Base-by-base conservation (phyloP, 2,329 filamentous ascomycete species). In the Ophiostoma tasmaniense region DNA sequence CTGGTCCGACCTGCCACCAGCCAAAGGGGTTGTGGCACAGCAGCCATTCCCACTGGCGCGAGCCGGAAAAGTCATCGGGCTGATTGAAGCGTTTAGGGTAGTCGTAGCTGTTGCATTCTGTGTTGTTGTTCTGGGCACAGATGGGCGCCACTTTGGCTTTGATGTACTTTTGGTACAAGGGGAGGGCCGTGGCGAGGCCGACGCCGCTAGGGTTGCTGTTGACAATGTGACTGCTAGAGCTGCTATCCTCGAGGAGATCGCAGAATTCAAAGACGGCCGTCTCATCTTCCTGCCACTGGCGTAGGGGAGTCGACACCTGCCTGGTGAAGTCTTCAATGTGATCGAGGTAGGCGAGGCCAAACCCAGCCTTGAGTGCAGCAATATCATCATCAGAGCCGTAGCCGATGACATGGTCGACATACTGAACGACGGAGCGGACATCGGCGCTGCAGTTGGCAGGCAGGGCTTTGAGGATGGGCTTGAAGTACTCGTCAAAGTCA, bases 1-100 rank as follows among this genome's bases (percentile, higher is more conserved):
- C 82, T 1, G 83, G 81, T 22, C 82, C 82, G 73, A 80, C 79
- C 70, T 79, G 77, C 75, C 77, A 79, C 73, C 70, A 72, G 70
- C 71, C 70, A 70, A 72, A 71, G 37, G 70, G 77, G 68, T 80
- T 77, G 75, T 86, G 85, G 78, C 84, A 87, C 8, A 82, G 78
- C 76, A 87, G 79, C 83, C 83, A 87, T 7, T 79, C 75, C 84
- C 84, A 87, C 72, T 85, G 83, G 2, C 83, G 77, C 74, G 83
- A 79, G 35, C 77, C 73, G 2, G 70, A 71, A n/a, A 78, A 68
- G 67, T 80, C 78, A 68, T 76, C 75, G 73, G 76, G 75, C 73
- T 82, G 78, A 50, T 78, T 78, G 61, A 68, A 68, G 2, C 17
- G n/a, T 10, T 52, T 33, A 2, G 73, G 76, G 74, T 86, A 82